Evolutionary conservation across 805 yeast species (phyloP), one percentile per base, ranked within the genome.

Genomic region (Wickerhamiella sergipiensis): DNA sequence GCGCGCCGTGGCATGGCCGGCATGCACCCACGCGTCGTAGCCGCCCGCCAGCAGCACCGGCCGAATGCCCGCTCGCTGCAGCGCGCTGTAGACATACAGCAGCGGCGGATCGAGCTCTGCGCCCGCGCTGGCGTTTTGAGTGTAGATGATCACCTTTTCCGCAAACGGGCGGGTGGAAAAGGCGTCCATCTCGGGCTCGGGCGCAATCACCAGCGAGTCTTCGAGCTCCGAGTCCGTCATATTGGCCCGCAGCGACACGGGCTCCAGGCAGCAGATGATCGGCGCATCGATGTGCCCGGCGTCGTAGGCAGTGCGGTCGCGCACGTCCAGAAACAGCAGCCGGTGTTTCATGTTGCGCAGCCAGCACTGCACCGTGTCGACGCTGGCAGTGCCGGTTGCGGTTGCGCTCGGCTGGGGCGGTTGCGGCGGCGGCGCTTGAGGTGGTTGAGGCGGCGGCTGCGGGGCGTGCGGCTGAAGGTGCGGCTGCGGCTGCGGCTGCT

Each of bases 211-310:
- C 10, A 90, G 73, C 46, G 76, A 67, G 43, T 71, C 73, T 57
- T 83, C 85, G n/a, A 89, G 66, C 50, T 83, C 90, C n/a, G 63
- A 66, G 58, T 84, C 85, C 0, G 76, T 70, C 60, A 77, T 76
- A 9, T 69, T 67, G 0, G 66, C 63, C 49, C 78, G 66, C 18
- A 81, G 68, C 0, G 78, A 71, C 18, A 75, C 71, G 0, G 97
- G 96, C 49, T 86, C 95, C 18, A 89, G 74, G 61, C 89, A 85
- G 10, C 85, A 73, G 8, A 83, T 64, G 50, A 83, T 77, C 2
- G 69, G 66, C 23, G 78, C 67, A 12, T 74, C 68, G 21, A 89
- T 78, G 64, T 87, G 96, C 46, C 77, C 75, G 43, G 69, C 67
- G 46, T 78, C 75, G 61, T 75, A 88, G 38, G 78, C 80, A 18